Base-by-base conservation (phyloP, 768 basidiomycete species). In the Lentinula detonsa region DNA sequence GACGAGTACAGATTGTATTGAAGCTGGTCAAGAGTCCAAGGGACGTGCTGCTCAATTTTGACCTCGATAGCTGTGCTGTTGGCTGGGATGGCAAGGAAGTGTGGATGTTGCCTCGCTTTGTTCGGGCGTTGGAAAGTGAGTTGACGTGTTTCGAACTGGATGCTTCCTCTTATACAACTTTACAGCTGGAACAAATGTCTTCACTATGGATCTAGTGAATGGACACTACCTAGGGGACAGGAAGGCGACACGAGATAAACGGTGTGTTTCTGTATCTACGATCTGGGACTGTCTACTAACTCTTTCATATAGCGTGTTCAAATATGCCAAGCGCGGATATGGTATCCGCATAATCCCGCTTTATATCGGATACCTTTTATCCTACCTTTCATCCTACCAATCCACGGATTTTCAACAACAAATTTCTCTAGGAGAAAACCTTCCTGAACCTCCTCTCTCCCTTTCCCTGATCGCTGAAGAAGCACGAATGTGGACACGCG, bases 1-100 rank as follows among this genome's bases (percentile, higher is more conserved):
- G 60, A n/a, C 50, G 64, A 33, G 58, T 66, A n/a, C 66, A 66
- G 35, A 63, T 65, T 31, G 64, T 66, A 16, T 48, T 65, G 40
- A 66, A 66, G 61, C 49, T 66, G 15, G 62, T 61, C 31, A 54
- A 61, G 23, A 63, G 28, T 49, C 62, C 63, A 0, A 55, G 58
- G 13, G 64, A 65, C 33, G 64, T 65, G 4, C 52, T 63, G 21
- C 33, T 62, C 33, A 63, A 65, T 39, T 64, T 64, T 45, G 64
- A 66, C 42, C 57, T 66, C 6, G 66, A 66, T 50, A 59, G 61
- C 13, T 66, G 66, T 57, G 66, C 56, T 11, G 37, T 56, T 16
- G 62, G 62, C 2, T 66, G 51, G 42, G 64, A 66, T 35, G 66
- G 66, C 23, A 58, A 35, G 13, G 56, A 63, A 16, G 60, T 63